Evolutionary conservation across 2,329 filamentous ascomycete species (phyloP).

Genomic region (Phyllosticta citribraziliensis): DNA sequence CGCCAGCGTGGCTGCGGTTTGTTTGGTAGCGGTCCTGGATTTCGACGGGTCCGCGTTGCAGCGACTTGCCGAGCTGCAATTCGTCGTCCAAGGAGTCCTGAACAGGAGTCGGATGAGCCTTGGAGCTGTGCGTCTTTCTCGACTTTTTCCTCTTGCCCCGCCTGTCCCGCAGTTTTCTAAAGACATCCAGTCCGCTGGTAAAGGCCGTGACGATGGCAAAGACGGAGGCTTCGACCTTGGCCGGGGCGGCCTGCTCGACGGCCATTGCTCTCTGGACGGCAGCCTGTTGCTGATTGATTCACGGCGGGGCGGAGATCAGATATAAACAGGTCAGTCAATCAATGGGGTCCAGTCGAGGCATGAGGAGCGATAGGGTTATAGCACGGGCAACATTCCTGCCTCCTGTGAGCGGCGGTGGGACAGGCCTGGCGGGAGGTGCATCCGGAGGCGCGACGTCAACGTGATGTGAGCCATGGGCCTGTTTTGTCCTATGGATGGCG

Average conservation of each 20-base stretch:
- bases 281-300: not conserved
- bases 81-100: conserved; percentile 21
- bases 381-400: not conserved
- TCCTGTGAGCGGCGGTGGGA: not conserved
- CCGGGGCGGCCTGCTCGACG: not conserved
- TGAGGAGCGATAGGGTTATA: not conserved
- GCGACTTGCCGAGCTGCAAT: conserved; percentile 28
- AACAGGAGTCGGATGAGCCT: not conserved
- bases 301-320: not conserved
- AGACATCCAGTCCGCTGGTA: conserved; percentile 35
- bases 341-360: not conserved
- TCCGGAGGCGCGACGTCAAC: not conserved
- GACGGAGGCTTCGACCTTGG: conserved; percentile 18
- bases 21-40: conserved; percentile 33
- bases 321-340: not conserved
- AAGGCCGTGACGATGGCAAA: conserved; percentile 36
- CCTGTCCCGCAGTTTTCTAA: conserved; percentile 31
- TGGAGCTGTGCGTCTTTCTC: conserved; percentile 1
- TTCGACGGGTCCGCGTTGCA: conserved; percentile 33
- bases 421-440: not conserved
- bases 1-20: conserved; percentile 27
- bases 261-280: not conserved
- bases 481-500: not conserved
- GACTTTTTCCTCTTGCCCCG: conserved; percentile 21
- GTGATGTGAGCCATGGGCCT: not conserved